Evolutionary conservation across 192 early-diverging fungal genomes (phyloP), one percentile per base, ranked within the genome.

Genomic region (Phycomyces blakesleeanus): DNA sequence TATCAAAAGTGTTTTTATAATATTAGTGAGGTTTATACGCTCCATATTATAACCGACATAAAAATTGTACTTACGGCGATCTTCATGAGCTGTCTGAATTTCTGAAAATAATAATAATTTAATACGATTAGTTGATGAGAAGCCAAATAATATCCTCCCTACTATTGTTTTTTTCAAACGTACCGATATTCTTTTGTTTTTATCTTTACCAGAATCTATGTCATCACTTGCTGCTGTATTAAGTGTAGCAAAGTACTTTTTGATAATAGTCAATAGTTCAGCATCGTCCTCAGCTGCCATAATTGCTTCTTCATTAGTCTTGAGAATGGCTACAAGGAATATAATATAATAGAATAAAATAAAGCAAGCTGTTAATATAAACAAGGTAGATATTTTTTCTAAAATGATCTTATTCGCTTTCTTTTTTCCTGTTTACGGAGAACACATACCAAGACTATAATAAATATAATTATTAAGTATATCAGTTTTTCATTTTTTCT

Each of bases 11-110:
- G 9, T 24, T 25, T n/a, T 47, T 38, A 18, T 21, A 44, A 15
- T 59, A 42, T 22, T 9, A 24, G 40, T 40, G 9, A 5, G 34
- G 39, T 9, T 6, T 15, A 34, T 0, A 34, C 25, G n/a, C n/a
- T n/a, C n/a, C n/a, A n/a, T 54, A 12, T 1, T 50, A 7, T 24
- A 16, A 26, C 8, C 16, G 1, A 16, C 3, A 54, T 21, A 25
- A 41, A 41, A 37, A 18, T 39, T 37, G 14, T 0, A 51, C 37
- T 58, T 58, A 66, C 64, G 29, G 96, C 95, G 12, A 88, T 82
- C 52, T 88, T 75, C 76, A 99, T 86, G n/a, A 99, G 76, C 66
- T 96, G 86, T 65, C 91, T 92, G 77, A 98, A 98, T 70, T 87
- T 88, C 70, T 71, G 50, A 38, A 16, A 18, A 49, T 15, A 6